A percentile compares a stretch with the other conserved stretches of the same genome.
Evolutionary conservation across 208 protist genomes (phyloP).

Genomic region (Wallacemonas sp.): DNA sequence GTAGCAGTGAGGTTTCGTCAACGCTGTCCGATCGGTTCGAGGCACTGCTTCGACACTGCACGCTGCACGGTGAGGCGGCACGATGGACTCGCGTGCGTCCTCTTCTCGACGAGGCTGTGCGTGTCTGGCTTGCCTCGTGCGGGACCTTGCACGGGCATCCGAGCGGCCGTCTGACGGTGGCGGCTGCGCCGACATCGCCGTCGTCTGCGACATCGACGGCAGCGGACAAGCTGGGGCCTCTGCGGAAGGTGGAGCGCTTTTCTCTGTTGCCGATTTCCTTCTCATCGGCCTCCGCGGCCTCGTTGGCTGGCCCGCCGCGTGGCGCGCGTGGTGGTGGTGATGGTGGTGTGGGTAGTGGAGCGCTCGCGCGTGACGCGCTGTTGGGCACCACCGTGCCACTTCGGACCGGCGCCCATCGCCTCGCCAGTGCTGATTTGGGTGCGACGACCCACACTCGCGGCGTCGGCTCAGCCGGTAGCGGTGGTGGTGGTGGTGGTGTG

Average conservation of each 20-base stretch:
- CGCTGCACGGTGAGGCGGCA: constrained; percentile 22
- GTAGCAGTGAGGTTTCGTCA: not conserved
- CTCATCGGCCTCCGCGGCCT: constrained; percentile 1
- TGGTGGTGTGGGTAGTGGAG: not conserved
- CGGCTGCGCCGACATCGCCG: not conserved
- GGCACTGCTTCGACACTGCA: constrained; percentile 17
- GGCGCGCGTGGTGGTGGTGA: not conserved
- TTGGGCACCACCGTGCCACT: not conserved
- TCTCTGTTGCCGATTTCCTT: constrained; percentile 15
- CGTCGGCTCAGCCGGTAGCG: not conserved
- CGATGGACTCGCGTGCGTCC: constrained; percentile 20
- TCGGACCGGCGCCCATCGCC: no score
- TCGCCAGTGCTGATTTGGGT: no score
- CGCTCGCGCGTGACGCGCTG: not conserved
- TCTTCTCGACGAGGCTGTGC: constrained; percentile 17
- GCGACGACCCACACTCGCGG: no score
- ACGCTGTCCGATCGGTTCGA: not conserved
- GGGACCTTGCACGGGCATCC: not conserved
- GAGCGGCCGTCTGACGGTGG: no score
- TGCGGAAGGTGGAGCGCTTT: constrained; percentile 12
- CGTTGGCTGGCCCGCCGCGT: no score
- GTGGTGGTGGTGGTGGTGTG: constrained; percentile 6
- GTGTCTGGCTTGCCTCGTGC: not conserved
- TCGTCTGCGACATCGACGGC: not conserved
- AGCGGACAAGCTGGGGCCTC: not conserved